phyloP scores from a whole-genome alignment of 176 grass and related monocot species.

The Phyllostachys edulis region DNA sequence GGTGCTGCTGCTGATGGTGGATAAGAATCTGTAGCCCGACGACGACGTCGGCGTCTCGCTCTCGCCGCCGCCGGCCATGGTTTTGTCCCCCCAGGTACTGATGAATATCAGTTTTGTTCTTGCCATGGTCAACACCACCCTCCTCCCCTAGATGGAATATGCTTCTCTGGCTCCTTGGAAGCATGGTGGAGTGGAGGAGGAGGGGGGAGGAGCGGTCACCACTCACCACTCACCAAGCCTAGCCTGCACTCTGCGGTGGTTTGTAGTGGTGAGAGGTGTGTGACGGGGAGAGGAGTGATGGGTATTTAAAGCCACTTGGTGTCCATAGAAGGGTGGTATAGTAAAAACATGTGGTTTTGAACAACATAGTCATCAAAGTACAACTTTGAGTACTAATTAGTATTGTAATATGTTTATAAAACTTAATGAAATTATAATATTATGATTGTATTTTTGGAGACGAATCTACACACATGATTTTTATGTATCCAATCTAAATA shows the following conservation, averaged over 20 bases:
- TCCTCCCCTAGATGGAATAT: slow-evolving; percentile 84
- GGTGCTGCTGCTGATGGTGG: not conserved
- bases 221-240: slow-evolving; percentile 28
- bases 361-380: too few relatives aligned
- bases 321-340: not conserved
- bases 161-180: slow-evolving; percentile 56
- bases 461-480: too few relatives aligned
- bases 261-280: slow-evolving; percentile 4
- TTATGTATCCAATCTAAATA: too few relatives aligned
- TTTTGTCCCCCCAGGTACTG: not conserved
- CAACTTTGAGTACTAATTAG: too few relatives aligned
- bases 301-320: slow-evolving; percentile 37
- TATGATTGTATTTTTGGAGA: too few relatives aligned
- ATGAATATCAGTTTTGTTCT: not conserved
- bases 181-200: slow-evolving; percentile 38
- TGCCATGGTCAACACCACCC: slow-evolving; percentile 28
- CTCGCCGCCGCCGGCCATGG: not conserved
- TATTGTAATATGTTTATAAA: too few relatives aligned
- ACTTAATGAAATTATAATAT: too few relatives aligned
- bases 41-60: slow-evolving; percentile 20
- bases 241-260: not conserved
- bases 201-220: slow-evolving; percentile 14
- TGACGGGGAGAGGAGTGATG: slow-evolving; percentile 19
- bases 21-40: slow-evolving; percentile 66
- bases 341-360: too few relatives aligned